Conservation (phyloP, 305 asterid species). For the Petunia hybrid region DNA sequence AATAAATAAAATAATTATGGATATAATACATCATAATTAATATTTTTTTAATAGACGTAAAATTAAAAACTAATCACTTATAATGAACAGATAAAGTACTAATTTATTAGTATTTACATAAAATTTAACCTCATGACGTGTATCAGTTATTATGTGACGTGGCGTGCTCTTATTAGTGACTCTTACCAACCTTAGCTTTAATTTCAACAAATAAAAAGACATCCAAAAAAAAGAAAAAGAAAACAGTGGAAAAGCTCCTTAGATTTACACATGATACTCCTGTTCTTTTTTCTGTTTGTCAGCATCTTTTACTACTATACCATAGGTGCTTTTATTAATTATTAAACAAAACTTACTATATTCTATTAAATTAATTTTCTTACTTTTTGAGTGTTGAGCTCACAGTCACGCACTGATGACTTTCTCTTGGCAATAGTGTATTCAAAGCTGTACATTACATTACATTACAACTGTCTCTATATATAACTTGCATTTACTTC, state of each 20-base stretch:
- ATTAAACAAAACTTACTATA: background rate
- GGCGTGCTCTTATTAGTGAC: too few species aligned
- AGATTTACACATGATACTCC: constrained; percentile 37
- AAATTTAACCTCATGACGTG: too few species aligned
- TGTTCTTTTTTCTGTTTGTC: constrained; percentile 36
- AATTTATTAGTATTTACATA: too few species aligned
- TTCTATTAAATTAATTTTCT: background rate
- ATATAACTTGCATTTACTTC: constrained; percentile 9
- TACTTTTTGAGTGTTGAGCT: constrained; percentile 37
- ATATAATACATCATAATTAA: too few species aligned
- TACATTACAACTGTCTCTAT: constrained; percentile 17
- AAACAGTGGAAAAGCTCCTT: constrained; percentile 22
- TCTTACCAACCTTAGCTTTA: background rate
- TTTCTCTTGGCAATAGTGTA: constrained; percentile 24
- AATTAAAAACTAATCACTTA: too few species aligned
- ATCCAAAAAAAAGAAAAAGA: background rate
- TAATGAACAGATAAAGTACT: too few species aligned
- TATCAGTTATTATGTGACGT: too few species aligned
- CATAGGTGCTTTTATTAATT: background rate
- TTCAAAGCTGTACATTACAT: constrained; percentile 11
- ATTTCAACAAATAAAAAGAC: background rate
- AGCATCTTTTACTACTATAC: constrained; percentile 28
- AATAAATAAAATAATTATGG: too few species aligned
- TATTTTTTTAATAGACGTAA: too few species aligned
- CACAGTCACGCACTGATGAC: constrained; percentile 41